These are phyloP conservation scores for Aspergillus heteromorphus DNA, from an alignment of 495 filamentous ascomycete species.

Conservation along the genomic window DNA sequence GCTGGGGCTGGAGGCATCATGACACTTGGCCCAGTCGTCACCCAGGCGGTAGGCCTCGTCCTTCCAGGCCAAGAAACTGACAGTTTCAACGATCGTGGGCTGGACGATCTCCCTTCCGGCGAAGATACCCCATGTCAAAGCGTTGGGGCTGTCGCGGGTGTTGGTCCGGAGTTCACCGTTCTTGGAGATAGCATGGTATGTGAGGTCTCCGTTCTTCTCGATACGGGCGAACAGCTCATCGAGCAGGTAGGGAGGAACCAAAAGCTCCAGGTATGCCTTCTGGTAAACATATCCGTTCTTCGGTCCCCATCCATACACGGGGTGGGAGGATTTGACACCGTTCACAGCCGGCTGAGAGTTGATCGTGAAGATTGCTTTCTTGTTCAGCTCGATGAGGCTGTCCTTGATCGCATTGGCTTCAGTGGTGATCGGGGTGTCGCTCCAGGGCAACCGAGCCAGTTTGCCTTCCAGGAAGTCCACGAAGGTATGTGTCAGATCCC, in stretches of 20 bases:
- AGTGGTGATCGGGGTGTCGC: constrained; percentile 74
- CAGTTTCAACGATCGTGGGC: constrained; percentile 96
- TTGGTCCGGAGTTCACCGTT: constrained; percentile 80
- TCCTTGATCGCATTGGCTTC: constrained; percentile 75
- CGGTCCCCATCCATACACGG: constrained; percentile 90
- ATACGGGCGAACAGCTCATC: constrained; percentile 75
- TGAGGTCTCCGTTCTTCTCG: constrained; percentile 70
- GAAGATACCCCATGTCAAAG: constrained; percentile 98
- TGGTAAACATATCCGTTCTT: constrained; percentile 96
- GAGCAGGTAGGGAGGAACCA: constrained; percentile 74
- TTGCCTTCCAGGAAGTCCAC: constrained; percentile 74
- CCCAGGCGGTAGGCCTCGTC: constrained; percentile 94
- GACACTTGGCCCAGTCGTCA: constrained; percentile 88
- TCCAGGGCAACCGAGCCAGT: constrained; percentile 86
- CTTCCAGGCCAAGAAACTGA: constrained; percentile 98
- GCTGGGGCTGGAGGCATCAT: constrained; percentile 71
- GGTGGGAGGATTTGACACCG: constrained; percentile 82
- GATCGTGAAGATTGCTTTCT: constrained; percentile 84
- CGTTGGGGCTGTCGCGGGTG: constrained; percentile 78
- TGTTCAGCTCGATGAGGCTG: constrained; percentile 74
- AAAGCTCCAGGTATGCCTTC: constrained; percentile 92
- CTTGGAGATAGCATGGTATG: constrained; percentile 88
- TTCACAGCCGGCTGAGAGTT: constrained; percentile 97
- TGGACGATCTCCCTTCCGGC: constrained; percentile 98
- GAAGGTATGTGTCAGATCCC: constrained; percentile 78